Percentiles rank a stretch among this genome's conserved stretches.
Evolutionary conservation across 768 basidiomycete genomes (phyloP).

Genomic region (Lentinula guzmanii): DNA sequence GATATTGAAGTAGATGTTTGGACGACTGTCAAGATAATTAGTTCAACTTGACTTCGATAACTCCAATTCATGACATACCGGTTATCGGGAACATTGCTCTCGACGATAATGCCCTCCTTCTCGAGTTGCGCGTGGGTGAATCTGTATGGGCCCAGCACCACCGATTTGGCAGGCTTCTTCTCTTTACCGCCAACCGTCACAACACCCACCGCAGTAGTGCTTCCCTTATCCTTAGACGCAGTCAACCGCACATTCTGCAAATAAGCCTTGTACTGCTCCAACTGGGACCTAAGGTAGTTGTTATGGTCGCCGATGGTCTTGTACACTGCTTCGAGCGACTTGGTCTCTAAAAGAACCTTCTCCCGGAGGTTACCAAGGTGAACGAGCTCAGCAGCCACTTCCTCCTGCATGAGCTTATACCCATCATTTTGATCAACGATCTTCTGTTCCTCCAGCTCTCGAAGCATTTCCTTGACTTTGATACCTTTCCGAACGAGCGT

Average conservation of each 20-base stretch:
- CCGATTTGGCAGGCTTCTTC: conserved; percentile 83
- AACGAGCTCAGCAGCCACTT: conserved; percentile 90
- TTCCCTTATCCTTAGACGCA: conserved; percentile 83
- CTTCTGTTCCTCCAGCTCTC: conserved; percentile 88
- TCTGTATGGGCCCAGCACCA: conserved; percentile 90
- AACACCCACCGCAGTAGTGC: conserved; percentile 85
- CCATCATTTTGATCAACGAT: conserved; percentile 79
- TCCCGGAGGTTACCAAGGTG: conserved; percentile 96
- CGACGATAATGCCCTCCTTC: conserved; percentile 98
- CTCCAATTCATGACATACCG: conserved; percentile 38
- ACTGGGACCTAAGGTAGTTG: conserved; percentile 90
- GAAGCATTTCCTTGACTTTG: conserved; percentile 99
- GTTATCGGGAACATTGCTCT: conserved; percentile 98
- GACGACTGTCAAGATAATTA: conserved; percentile 50
- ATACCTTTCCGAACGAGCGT: conserved; percentile 94
- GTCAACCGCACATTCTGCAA: conserved; percentile 95
- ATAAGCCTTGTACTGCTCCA: conserved; percentile 99
- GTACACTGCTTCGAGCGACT: conserved; percentile 93
- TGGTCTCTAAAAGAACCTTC: conserved; percentile 89
- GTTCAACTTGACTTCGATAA: not conserved
- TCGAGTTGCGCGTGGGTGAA: conserved; percentile 98
- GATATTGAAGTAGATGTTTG: conserved; percentile 99
- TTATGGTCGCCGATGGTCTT: conserved; percentile 99
- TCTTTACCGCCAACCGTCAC: conserved; percentile 96
- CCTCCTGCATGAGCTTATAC: conserved; percentile 95